Percentiles rank a stretch among this genome's conserved stretches.
phyloP scores from a whole-genome alignment of 345 rosid genomes.

The Alliaria petiolata region DNA sequence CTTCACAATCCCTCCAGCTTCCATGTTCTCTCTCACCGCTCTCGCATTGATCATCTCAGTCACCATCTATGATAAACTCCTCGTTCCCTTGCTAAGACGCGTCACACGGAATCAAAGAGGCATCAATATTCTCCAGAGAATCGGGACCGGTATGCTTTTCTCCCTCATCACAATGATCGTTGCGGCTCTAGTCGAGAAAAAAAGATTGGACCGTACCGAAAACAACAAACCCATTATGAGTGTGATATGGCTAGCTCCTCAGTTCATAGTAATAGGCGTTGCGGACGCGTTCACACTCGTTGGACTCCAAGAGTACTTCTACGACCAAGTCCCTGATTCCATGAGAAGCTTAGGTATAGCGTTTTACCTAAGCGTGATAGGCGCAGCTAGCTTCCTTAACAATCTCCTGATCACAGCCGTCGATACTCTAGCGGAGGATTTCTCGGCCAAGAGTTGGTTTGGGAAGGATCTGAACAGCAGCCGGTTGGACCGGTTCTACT shows the following conservation, averaged over 20 bases:
- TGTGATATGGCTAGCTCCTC: slow-evolving; percentile 87
- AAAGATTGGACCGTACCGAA: slow-evolving; percentile 35
- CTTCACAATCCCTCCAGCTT: slow-evolving; percentile 48
- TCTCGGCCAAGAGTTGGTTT: slow-evolving; percentile 53
- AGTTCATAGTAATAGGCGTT: slow-evolving; percentile 60
- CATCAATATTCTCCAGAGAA: slow-evolving; percentile 78
- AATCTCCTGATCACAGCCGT: slow-evolving; percentile 58
- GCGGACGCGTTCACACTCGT: slow-evolving; percentile 80
- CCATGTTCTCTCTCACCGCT: slow-evolving; percentile 35
- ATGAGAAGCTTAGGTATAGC: slow-evolving; percentile 97
- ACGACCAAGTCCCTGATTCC: slow-evolving; percentile 92
- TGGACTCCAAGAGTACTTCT: slow-evolving; percentile 90
- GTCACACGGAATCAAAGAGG: slow-evolving; percentile 55
- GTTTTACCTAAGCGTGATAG: slow-evolving; percentile 75
- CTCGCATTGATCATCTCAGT: slow-evolving; percentile 39
- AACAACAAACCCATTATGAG: slow-evolving; percentile 52
- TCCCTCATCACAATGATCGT: slow-evolving; percentile 57
- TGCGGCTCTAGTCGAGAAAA: slow-evolving; percentile 74
- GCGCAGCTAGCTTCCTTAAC: slow-evolving; percentile 71
- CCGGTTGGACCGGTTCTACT: slow-evolving; percentile 70
- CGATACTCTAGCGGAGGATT: slow-evolving; percentile 42
- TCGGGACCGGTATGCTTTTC: slow-evolving; percentile 84
- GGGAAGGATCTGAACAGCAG: slow-evolving; percentile 81
- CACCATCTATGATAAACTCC: slow-evolving; percentile 43
- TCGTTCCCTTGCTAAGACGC: slow-evolving; percentile 38